Evolutionary conservation across 306 rosid species (phyloP).

Genomic region (Trifolium subterraneum): DNA sequence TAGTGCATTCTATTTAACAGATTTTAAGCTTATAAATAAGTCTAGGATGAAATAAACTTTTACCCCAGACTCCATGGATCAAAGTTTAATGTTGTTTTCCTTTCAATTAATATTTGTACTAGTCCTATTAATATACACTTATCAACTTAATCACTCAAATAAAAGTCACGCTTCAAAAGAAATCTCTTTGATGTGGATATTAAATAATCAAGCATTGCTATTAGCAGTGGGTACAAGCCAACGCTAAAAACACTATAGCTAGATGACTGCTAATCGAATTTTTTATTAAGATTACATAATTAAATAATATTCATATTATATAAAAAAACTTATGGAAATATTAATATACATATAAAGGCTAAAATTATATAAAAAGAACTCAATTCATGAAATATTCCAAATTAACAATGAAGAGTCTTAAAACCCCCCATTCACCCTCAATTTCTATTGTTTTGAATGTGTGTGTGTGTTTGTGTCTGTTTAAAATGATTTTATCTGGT

Average conservation of each 20-base stretch:
- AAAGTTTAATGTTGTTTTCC: neutral
- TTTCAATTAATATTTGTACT: neutral
- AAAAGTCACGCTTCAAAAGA: neutral
- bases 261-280: neutral
- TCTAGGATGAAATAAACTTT: neutral
- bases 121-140: too few relatives aligned
- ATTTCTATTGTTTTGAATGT: too few relatives aligned
- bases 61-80: conserved; percentile 5
- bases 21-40: neutral
- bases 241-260: neutral
- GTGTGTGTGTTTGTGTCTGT: neutral
- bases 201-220: neutral
- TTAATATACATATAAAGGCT: neutral
- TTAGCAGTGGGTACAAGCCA: neutral
- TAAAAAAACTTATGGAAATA: too few relatives aligned
- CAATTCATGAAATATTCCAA: neutral
- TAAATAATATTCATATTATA: too few relatives aligned
- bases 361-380: neutral
- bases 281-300: neutral
- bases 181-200: neutral
- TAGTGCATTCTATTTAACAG: neutral
- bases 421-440: neutral
- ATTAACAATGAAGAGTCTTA: neutral
- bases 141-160: too few relatives aligned
- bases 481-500: neutral